These are phyloP conservation scores for Amanita pallidorosea DNA, from an alignment of 768 basidiomycete species.

Conservation along the genomic window DNA sequence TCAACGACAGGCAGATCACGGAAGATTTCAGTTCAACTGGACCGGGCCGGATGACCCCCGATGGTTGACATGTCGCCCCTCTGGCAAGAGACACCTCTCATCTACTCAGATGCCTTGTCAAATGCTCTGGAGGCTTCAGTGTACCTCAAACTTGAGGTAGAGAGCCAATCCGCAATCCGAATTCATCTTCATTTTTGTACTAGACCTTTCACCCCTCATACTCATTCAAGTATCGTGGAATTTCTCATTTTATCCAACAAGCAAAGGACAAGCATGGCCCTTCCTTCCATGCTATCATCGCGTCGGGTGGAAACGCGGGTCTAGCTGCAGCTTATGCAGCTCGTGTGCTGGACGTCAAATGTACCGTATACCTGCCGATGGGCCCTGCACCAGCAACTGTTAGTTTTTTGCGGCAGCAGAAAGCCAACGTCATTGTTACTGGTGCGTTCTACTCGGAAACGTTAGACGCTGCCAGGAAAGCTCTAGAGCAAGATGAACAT, in stretches of 20 bases:
- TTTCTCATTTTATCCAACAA: slow-evolving; percentile 49
- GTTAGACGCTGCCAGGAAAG: slow-evolving; percentile 34
- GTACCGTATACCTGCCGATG: slow-evolving; percentile 59
- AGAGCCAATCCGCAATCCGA: slow-evolving; percentile 3
- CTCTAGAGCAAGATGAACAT: slow-evolving; percentile 31
- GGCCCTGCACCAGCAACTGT: slow-evolving; percentile 39
- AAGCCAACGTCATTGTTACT: slow-evolving; percentile 45
- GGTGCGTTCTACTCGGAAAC: slow-evolving; percentile 54
- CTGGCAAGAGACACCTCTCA: slow-evolving; percentile 57
- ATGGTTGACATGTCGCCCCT: slow-evolving; percentile 12
- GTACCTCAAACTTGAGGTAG: slow-evolving; percentile 67
- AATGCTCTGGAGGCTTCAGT: slow-evolving; percentile 36
- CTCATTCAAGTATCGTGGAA: slow-evolving; percentile 71
- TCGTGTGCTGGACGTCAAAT: slow-evolving; percentile 38
- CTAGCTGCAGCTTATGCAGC: slow-evolving; percentile 61
- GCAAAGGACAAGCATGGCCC: slow-evolving; percentile 40
- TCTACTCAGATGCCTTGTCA: slow-evolving; percentile 52
- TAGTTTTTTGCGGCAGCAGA: slow-evolving; percentile 37
- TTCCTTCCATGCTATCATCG: slow-evolving; percentile 50
- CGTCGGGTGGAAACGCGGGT: slow-evolving; percentile 78
- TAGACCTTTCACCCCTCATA: slow-evolving; percentile 65
- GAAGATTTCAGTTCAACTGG: background rate
- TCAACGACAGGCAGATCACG: background rate
- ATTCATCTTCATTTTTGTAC: background rate
- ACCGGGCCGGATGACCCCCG: no score